A percentile compares a stretch with the other conserved stretches of the same genome.
Evolutionary conservation across 1,139 yeast species (phyloP).

Genomic region (Debaryomyces sp.): DNA sequence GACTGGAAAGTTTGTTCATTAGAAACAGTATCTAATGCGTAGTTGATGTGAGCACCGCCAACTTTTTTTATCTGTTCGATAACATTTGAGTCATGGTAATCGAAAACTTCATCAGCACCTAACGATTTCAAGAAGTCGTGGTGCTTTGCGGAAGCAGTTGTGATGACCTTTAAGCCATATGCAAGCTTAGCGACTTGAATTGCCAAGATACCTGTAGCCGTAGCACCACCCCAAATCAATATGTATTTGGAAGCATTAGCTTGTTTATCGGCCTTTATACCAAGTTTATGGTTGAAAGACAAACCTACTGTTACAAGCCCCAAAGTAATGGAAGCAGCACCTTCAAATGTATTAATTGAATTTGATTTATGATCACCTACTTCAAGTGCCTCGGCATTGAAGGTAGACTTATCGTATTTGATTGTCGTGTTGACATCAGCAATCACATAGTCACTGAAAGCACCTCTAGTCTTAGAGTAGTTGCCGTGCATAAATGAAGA

Average conservation of each 20-base stretch:
- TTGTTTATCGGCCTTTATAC: constrained; percentile 22
- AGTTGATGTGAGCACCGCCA: constrained; percentile 45
- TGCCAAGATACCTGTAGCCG: constrained; percentile 57
- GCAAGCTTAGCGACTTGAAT: constrained; percentile 55
- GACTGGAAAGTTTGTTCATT: constrained; percentile 37
- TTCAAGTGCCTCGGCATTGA: constrained; percentile 15
- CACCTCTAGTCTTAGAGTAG: constrained; percentile 46
- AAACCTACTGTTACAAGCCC: constrained; percentile 51
- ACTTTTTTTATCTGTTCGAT: constrained; percentile 47
- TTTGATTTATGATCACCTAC: constrained; percentile 32
- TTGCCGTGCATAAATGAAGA: constrained; percentile 30
- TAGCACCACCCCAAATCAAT: constrained; percentile 66
- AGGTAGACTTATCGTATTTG: constrained; percentile 22
- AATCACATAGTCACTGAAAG: constrained; percentile 58
- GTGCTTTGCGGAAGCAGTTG: constrained; percentile 56
- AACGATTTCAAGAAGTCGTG: constrained; percentile 40
- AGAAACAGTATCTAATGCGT: constrained; percentile 62
- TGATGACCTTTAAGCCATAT: constrained; percentile 55
- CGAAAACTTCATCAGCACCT: constrained; percentile 65
- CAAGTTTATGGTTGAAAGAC: constrained; percentile 27
- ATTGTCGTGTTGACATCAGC: constrained; percentile 39
- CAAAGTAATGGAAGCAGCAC: constrained; percentile 61
- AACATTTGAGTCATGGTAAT: constrained; percentile 60
- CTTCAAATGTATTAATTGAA: constrained; percentile 53
- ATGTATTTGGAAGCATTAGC: constrained; percentile 28